These are phyloP conservation scores for Candida mattraensis DNA, from an alignment of 805 yeast species.

Conservation along the genomic window DNA sequence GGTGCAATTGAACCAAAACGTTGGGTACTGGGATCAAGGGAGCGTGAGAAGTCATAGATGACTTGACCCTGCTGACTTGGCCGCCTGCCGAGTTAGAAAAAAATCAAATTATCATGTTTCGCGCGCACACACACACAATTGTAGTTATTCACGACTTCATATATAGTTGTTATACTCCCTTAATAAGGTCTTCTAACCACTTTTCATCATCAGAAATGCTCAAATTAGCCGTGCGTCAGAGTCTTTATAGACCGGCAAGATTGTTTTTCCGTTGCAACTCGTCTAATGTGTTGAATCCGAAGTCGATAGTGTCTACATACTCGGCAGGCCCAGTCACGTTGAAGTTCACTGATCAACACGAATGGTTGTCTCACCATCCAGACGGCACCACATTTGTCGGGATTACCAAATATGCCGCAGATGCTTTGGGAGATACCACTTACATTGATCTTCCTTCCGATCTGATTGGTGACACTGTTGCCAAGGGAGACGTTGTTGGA, in stretches of 20 bases:
- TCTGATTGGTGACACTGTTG: slow-evolving; percentile 34
- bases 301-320: slow-evolving; percentile 31
- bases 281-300: slow-evolving; percentile 30
- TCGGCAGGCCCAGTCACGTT: slow-evolving; percentile 47
- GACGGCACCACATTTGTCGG: slow-evolving; percentile 87
- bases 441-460: slow-evolving; percentile 80
- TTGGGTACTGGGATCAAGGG: slow-evolving; percentile 59
- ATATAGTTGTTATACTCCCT: no score
- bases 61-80: no score
- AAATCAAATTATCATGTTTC: no score
- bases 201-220: no score
- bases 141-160: no score
- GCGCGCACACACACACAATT: no score
- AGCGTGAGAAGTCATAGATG: no score
- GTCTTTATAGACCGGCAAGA: background rate
- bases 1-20: slow-evolving; percentile 53
- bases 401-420: slow-evolving; percentile 91
- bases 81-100: no score
- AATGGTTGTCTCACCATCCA: slow-evolving; percentile 85
- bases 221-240: background rate
- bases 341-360: slow-evolving; percentile 86
- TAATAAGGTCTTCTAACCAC: no score
- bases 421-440: slow-evolving; percentile 96
- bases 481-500: slow-evolving; percentile 82
- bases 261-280: no score